These are phyloP conservation scores for Cladosporium oxysporum DNA, from an alignment of 2,329 filamentous ascomycete genomes.

Conservation along the genomic window DNA sequence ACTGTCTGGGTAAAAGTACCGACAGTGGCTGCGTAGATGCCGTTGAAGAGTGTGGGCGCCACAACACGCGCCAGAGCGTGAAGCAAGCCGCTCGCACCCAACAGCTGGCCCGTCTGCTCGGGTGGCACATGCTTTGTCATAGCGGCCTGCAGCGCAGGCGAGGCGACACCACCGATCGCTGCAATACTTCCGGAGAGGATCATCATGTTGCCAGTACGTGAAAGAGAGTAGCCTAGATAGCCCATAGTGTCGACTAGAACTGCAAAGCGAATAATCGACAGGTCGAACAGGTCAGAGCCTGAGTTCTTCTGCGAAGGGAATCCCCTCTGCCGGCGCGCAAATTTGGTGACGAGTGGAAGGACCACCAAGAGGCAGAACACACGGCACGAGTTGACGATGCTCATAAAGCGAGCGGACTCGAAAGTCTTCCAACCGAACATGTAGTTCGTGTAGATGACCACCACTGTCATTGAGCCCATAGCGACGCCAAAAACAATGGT, in stretches of 20 bases:
- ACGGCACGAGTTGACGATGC: constrained; percentile 73
- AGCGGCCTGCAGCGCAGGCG: constrained; percentile 78
- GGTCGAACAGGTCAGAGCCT: constrained; percentile 77
- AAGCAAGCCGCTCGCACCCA: constrained; percentile 83
- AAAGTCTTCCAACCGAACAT: constrained; percentile 81
- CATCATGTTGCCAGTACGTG: constrained; percentile 64
- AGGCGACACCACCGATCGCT: constrained; percentile 78
- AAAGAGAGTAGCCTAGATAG: constrained; percentile 71
- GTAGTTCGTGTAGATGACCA: constrained; percentile 79
- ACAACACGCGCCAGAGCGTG: constrained; percentile 80
- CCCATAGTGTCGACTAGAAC: constrained; percentile 77
- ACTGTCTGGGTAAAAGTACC: constrained; percentile 76
- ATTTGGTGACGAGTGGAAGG: constrained; percentile 74
- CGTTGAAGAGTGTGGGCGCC: constrained; percentile 79
- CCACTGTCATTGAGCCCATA: constrained; percentile 77
- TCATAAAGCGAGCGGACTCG: constrained; percentile 79
- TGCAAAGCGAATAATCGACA: constrained; percentile 72
- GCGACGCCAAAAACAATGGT: constrained; percentile 78
- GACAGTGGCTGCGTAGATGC: constrained; percentile 82
- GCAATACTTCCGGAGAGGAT: constrained; percentile 71
- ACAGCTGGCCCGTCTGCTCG: constrained; percentile 78
- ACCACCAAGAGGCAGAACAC: constrained; percentile 74
- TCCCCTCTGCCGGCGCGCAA: constrained; percentile 63
- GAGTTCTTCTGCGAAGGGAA: constrained; percentile 52
- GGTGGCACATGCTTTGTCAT: constrained; percentile 89